Percentiles rank a stretch among this genome's conserved stretches.
Conservation (phyloP, 495 filamentous ascomycete species). For the Aspergillus haitiensis region DNA sequence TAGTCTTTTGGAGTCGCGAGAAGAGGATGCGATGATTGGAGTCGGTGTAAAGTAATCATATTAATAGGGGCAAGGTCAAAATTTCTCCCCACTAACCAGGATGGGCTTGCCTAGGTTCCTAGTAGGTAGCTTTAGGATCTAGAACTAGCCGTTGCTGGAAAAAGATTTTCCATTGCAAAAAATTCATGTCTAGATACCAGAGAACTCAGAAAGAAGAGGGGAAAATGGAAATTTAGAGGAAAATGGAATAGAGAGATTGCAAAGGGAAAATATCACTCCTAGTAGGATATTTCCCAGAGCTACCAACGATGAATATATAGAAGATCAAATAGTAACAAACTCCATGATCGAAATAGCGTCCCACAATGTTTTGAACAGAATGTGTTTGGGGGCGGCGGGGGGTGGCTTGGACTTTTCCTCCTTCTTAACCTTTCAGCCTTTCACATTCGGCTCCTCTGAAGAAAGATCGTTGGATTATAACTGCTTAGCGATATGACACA, state of each 20-base stretch:
- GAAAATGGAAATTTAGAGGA: not conserved
- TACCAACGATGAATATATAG: not conserved
- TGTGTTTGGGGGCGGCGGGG: not conserved
- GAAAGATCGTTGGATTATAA: no score
- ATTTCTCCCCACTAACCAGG: conserved; percentile 12
- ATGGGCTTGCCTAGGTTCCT: conserved; percentile 8
- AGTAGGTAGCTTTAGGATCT: conserved; percentile 1
- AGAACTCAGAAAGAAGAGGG: not conserved
- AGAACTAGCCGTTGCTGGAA: conserved; percentile 6
- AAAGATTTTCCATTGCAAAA: conserved; percentile 2
- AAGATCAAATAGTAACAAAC: not conserved
- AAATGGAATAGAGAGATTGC: not conserved
- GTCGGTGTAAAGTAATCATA: conserved; percentile 5
- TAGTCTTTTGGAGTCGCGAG: no score
- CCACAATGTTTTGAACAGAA: not conserved
- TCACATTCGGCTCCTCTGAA: no score
- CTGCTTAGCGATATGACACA: conserved; percentile 3
- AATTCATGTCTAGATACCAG: not conserved
- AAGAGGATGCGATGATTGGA: not conserved
- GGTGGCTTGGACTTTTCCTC: no score
- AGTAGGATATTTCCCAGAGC: not conserved
- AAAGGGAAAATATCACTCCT: not conserved
- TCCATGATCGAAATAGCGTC: conserved; percentile 11
- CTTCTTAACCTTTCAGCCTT: no score
- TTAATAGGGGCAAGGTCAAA: conserved; percentile 14